Evolutionary conservation across 2,329 filamentous ascomycete species (phyloP), one percentile per base, ranked within the genome.

Genomic region (Trichoderma sp.): DNA sequence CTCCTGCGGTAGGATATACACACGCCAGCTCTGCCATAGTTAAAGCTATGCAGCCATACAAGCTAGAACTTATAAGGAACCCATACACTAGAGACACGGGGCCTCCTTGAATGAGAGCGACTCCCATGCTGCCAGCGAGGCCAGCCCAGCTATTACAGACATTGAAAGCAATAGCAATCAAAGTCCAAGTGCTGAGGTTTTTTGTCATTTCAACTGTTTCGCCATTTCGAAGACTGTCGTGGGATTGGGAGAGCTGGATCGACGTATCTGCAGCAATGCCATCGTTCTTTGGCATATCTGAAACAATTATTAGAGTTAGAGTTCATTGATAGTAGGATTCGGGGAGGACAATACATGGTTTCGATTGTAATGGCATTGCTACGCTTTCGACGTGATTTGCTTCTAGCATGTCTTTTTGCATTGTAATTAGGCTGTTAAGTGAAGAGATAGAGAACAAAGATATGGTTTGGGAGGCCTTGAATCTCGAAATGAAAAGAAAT

Each of bases 1-100:
- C 81, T 15, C 81, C 80, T 1, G 80, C 81, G 5, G 81, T 81
- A 0, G 80, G 80, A 56, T 81, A 82, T 7, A 78, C 79, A 36
- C 77, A 77, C 3, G 78, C 77, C 2, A 82, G 76, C 73, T 83
- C 81, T 6, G 79, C 80, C 75, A 82, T 76, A 24, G 76, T 79
- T 11, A 80, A 61, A 0, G 75, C 77, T 36, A 78, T 75, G 58
- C 70, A 18, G 15, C 30, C 4, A 53, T 69, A 73, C 5, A 72
- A n/a, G 36, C 24, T 39, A n/a, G 58, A 58, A 5, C 43, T 65
- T 57, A 73, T 47, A 32, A 73, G 24, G 1, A 65, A 6, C 30
- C 80, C 79, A 62, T 81, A 81, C 0, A 80, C 60, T 21, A 73
- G 32, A 21, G 63, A 34, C 7, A 51, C 58, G 14, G 60, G 60